Percentiles rank a stretch among this genome's conserved stretches.
These are phyloP conservation scores for Pichia ethanolica DNA, from an alignment of 805 yeast genomes.

Conservation along the genomic window DNA sequence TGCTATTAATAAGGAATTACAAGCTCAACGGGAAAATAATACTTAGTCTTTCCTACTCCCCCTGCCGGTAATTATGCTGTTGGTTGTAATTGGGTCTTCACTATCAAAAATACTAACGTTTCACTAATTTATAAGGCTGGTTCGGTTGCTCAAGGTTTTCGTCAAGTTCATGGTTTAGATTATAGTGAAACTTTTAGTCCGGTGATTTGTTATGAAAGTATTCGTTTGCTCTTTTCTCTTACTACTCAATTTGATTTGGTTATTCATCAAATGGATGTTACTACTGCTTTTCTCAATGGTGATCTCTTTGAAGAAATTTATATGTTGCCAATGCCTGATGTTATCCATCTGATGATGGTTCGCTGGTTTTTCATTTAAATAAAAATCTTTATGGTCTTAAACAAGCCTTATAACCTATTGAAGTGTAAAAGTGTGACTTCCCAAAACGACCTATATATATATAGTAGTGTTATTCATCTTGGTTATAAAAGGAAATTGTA, in stretches of 20 bases:
- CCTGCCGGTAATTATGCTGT: constrained; percentile 1
- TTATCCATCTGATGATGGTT: neutral
- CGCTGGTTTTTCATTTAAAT: neutral
- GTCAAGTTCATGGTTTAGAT: constrained; percentile 1
- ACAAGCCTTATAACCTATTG: neutral
- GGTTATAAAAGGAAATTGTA: too few relatives aligned
- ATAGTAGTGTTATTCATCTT: too few relatives aligned
- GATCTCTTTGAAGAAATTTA: constrained; percentile 8
- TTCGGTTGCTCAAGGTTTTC: constrained; percentile 6
- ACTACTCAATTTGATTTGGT: constrained; percentile 4
- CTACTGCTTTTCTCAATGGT: constrained; percentile 12
- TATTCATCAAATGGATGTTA: constrained; percentile 14
- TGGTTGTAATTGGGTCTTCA: constrained; percentile 5
- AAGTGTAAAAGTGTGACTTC: too few relatives aligned
- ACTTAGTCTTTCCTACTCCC: neutral
- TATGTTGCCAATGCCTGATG: neutral
- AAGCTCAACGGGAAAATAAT: neutral
- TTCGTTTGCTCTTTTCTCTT: constrained; percentile 4
- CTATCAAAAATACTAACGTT: constrained; percentile 3
- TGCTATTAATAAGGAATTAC: neutral
- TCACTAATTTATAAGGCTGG: constrained; percentile 1
- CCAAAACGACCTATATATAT: too few relatives aligned
- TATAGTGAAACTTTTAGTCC: constrained; percentile 2
- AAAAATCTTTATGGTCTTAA: constrained; percentile 3
- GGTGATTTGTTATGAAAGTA: constrained; percentile 2